Conservation (phyloP, 129 eudicot species). For the Lactuca saligna region DNA sequence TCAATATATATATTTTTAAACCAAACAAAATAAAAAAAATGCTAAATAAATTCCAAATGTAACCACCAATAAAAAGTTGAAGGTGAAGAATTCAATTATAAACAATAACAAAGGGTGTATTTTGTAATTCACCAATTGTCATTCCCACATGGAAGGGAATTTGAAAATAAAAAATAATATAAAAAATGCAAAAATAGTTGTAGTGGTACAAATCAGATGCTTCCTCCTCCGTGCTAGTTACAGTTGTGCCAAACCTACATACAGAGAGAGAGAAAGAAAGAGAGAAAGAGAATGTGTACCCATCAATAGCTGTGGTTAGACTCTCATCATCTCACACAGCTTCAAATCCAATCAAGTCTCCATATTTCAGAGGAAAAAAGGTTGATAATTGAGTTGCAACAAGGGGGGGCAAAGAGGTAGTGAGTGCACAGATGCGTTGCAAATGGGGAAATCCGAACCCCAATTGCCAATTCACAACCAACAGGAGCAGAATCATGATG, state of each 20-base stretch:
- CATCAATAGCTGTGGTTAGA: slow-evolving; percentile 39
- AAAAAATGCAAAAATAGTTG: slow-evolving; percentile 23
- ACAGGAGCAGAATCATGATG: slow-evolving; percentile 31
- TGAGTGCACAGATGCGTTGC: slow-evolving; percentile 58
- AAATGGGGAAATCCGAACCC: slow-evolving; percentile 70
- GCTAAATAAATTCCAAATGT: background rate
- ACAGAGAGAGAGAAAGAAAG: slow-evolving; percentile 24
- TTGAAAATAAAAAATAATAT: slow-evolving; percentile 19
- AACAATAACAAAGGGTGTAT: background rate
- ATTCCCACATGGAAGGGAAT: slow-evolving; percentile 25
- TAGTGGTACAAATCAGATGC: slow-evolving; percentile 40
- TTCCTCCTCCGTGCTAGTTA: slow-evolving; percentile 41
- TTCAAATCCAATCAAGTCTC: slow-evolving; percentile 25
- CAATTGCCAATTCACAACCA: slow-evolving; percentile 49
- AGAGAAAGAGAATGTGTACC: slow-evolving; percentile 35
- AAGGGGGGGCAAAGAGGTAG: slow-evolving; percentile 15
- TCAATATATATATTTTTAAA: too few species aligned
- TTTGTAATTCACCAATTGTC: slow-evolving; percentile 1
- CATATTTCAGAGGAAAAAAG: background rate
- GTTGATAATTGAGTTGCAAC: slow-evolving; percentile 18
- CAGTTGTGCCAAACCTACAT: slow-evolving; percentile 37
- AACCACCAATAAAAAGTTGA: background rate
- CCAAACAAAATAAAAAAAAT: background rate
- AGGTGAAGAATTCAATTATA: background rate
- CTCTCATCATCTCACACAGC: slow-evolving; percentile 37